A percentile compares a stretch with the other conserved stretches of the same genome.
Conservation (phyloP, 1,284 basidiomycete genomes). For the Stygiomarasmius scandens region DNA sequence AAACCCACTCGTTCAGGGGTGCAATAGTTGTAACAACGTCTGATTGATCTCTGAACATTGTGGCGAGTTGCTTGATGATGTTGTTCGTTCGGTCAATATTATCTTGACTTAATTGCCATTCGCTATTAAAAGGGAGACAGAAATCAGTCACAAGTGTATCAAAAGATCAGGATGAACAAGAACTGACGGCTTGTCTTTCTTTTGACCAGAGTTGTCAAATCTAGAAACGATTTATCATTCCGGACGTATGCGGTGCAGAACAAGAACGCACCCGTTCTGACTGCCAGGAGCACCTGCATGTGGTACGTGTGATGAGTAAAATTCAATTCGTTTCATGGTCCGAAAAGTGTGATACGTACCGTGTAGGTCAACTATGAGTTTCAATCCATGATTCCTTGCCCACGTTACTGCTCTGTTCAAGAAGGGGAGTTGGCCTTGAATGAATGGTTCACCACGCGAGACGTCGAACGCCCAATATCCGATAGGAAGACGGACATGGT, state of each 20-base stretch:
- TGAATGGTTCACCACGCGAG: constrained; percentile 79
- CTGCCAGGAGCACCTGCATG: constrained; percentile 72
- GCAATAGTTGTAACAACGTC: constrained; percentile 74
- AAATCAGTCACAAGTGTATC: not conserved
- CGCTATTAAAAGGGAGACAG: constrained; percentile 22
- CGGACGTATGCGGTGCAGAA: constrained; percentile 2
- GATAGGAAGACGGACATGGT: constrained; percentile 87
- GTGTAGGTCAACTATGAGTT: constrained; percentile 84
- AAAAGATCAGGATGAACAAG: not conserved
- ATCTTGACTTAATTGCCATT: constrained; percentile 70
- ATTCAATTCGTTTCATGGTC: no score
- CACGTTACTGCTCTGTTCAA: constrained; percentile 76
- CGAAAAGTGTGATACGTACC: constrained; percentile 40
- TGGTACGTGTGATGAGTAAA: not conserved
- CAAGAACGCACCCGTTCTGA: constrained; percentile 70
- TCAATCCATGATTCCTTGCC: constrained; percentile 77
- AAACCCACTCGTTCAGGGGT: constrained; percentile 73
- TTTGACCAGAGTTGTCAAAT: constrained; percentile 88
- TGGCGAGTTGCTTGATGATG: constrained; percentile 67
- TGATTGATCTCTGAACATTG: constrained; percentile 57
- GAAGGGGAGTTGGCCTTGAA: constrained; percentile 79
- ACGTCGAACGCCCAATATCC: constrained; percentile 93
- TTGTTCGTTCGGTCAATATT: constrained; percentile 74
- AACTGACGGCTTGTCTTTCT: constrained; percentile 54
- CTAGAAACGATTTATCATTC: constrained; percentile 34